Evolutionary conservation across 352 stramenopile genomes (phyloP).

Genomic region (Phytophthora ramorum): DNA sequence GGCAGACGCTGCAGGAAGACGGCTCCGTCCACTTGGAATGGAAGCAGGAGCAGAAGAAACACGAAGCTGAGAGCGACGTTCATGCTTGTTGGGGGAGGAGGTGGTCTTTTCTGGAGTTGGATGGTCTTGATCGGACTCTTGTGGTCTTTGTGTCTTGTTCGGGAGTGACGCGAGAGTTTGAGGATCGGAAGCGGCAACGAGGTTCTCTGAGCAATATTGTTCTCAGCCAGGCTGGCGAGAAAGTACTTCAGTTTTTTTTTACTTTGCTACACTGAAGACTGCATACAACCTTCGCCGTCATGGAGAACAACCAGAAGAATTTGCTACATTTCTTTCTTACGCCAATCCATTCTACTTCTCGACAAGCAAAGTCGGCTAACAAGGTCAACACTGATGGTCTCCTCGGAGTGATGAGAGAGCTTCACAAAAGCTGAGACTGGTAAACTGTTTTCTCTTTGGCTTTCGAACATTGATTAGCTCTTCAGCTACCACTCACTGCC

Average conservation of each 20-base stretch:
- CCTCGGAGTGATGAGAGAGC: no score
- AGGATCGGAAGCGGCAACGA: neutral
- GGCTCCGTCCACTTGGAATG: constrained; percentile 4
- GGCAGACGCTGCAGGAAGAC: constrained; percentile 5
- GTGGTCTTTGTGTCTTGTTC: constrained; percentile 9
- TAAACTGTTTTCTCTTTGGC: no score
- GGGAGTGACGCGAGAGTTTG: constrained; percentile 9
- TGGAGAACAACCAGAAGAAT: neutral
- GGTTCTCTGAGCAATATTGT: constrained; percentile 4
- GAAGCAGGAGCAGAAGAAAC: constrained; percentile 6
- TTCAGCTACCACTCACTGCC: no score
- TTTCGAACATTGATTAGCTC: no score
- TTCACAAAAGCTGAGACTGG: no score
- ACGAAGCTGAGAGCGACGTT: constrained; percentile 7
- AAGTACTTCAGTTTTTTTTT: constrained; percentile 19
- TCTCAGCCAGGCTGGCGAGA: constrained; percentile 5
- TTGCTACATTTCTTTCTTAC: neutral
- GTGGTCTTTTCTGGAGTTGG: constrained; percentile 6
- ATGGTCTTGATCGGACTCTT: constrained; percentile 7
- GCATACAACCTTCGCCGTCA: neutral
- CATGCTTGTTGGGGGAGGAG: constrained; percentile 11
- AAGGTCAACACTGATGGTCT: no score
- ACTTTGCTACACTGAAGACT: neutral
- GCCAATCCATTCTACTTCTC: neutral
- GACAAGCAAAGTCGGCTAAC: neutral